Conservation (phyloP, 2,329 filamentous ascomycete species). For the Claviceps capensis region DNA sequence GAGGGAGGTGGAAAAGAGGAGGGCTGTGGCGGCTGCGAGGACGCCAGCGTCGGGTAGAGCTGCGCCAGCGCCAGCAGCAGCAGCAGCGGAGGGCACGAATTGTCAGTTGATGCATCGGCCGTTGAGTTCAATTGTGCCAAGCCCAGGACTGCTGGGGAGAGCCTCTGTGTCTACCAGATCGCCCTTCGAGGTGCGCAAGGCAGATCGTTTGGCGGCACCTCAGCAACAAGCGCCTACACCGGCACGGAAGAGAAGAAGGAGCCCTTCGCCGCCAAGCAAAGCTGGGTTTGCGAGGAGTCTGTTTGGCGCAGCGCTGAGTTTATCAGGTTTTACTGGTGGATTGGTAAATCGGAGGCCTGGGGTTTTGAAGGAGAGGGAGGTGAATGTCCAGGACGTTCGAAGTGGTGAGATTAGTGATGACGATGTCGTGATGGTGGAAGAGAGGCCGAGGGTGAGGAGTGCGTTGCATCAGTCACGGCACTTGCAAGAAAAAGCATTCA, state of each 20-base stretch:
- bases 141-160: conserved; percentile 17
- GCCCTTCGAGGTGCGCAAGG: conserved; percentile 19
- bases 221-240: conserved; percentile 10
- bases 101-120: conserved; percentile 28
- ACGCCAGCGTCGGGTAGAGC: conserved; percentile 10
- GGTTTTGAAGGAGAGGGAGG: conserved; percentile 10
- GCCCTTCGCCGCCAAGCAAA: conserved; percentile 20
- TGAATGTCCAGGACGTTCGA: conserved; percentile 5
- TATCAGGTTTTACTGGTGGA: conserved; percentile 13
- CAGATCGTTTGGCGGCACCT: conserved; percentile 4
- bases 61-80: neutral
- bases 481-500: neutral
- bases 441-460: neutral
- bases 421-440: conserved; percentile 6
- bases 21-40: conserved; percentile 30
- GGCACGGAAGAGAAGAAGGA: conserved; percentile 15
- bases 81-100: conserved; percentile 14
- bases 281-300: conserved; percentile 19
- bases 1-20: conserved; percentile 39
- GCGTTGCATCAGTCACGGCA: neutral
- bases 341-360: conserved; percentile 8
- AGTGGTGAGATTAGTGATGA: conserved; percentile 3
- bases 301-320: conserved; percentile 20
- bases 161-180: conserved; percentile 19
- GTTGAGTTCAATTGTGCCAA: conserved; percentile 25